These are phyloP conservation scores for Peniophora sp. DNA, from an alignment of 1,284 basidiomycete genomes.

Conservation along the genomic window DNA sequence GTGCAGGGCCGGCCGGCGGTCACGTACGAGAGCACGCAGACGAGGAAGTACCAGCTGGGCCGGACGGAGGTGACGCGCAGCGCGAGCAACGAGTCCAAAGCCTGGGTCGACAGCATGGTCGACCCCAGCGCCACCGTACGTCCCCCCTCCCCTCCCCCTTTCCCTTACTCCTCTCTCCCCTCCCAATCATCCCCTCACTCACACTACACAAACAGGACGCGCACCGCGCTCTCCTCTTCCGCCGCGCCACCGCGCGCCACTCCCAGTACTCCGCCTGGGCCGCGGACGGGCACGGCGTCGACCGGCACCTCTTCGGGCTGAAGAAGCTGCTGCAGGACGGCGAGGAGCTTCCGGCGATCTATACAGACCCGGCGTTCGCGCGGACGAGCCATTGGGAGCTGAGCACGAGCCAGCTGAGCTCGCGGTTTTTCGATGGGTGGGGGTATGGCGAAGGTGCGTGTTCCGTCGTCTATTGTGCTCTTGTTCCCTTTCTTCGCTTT, in stretches of 20 bases:
- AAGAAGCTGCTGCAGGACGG: conserved; percentile 77
- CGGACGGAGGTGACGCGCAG: conserved; percentile 93
- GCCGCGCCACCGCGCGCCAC: conserved; percentile 75
- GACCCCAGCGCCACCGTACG: conserved; percentile 47
- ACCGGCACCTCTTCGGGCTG: conserved; percentile 91
- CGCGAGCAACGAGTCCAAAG: conserved; percentile 77
- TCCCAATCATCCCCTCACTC: not conserved
- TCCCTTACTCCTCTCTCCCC: conserved; percentile 13
- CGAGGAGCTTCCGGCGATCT: conserved; percentile 74
- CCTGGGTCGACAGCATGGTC: conserved; percentile 87
- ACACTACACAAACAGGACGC: conserved; percentile 35
- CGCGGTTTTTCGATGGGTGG: conserved; percentile 86
- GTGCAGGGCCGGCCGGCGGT: conserved; percentile 58
- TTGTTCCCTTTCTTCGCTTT: conserved; percentile 1
- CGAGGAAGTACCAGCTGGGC: conserved; percentile 86
- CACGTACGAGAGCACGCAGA: conserved; percentile 94
- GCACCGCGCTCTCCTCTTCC: conserved; percentile 66
- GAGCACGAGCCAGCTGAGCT: conserved; percentile 84
- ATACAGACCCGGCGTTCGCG: conserved; percentile 69
- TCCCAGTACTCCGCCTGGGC: conserved; percentile 86
- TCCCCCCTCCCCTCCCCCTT: conserved; percentile 6
- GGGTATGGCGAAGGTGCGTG: conserved; percentile 88
- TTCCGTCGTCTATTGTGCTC: conserved; percentile 2
- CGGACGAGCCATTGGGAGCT: conserved; percentile 86
- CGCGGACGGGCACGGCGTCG: conserved; percentile 91